Base-by-base conservation (phyloP, 352 stramenopile species). In the Albugo candida region DNA sequence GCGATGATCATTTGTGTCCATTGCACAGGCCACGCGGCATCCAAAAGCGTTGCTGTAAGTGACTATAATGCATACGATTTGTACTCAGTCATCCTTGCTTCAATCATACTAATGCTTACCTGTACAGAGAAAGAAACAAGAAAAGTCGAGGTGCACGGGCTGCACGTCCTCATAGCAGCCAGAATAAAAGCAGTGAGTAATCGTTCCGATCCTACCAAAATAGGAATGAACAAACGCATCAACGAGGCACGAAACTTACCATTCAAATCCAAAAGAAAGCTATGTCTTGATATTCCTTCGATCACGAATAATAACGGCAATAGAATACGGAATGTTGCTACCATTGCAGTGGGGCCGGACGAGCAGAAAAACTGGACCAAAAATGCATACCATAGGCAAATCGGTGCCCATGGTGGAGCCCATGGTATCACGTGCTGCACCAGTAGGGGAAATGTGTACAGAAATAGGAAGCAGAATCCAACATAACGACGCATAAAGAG, bases 371-470 rank as follows among this genome's bases (percentile, higher is more conserved):
- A 56, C 49, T 93, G 80, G 16, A 91, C 75, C 13, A 93, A 60
- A 56, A 93, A 93, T 13, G 80, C 78, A 43, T 93, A 93, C 80
- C 80, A 93, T 1, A 93, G 67, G 41, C 80, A 93, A 19, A 93
- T 79, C 0, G 80, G 77, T 0, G 75, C 80, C 80, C 80, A 93
- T 43, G 80, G 80, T 42, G 80, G 80, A 0, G 80, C 80, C 80
- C 80, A 93, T 14, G 80, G 73, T 44, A 93, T 83, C 20, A 91
- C 71, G 47, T 91, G 83, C 51, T 87, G 71, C 35, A 93, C 78
- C 6, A 93, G 57, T 41, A 82, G 81, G 13, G 80, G 80, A 36
- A 91, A 93, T 2, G 71, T 68, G 60, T 93, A 93, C 4, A 89
- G 58, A 41, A 93, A 91, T 10, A 67, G 65, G 56, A 91, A 91